Conservation (phyloP, 208 protist species). For the Polymyxa betae region DNA sequence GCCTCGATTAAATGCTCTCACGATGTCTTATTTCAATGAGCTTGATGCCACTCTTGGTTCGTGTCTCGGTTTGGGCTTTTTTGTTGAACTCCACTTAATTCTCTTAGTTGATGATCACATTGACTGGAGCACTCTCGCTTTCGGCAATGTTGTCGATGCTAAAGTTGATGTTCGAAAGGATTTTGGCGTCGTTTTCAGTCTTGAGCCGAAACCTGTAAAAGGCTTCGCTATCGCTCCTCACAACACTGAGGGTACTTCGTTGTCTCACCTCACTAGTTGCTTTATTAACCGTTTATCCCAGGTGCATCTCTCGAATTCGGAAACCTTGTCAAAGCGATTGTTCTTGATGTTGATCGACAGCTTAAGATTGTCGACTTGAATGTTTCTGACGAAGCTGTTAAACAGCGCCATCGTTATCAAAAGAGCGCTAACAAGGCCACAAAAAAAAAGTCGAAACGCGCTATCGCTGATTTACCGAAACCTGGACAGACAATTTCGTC, state of each 20-base stretch:
- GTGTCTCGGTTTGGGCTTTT: neutral
- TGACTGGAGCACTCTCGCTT: neutral
- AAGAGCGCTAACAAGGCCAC: neutral
- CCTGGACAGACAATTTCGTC: slow-evolving; percentile 1
- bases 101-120: too few relatives aligned
- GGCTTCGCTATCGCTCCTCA: slow-evolving; percentile 18
- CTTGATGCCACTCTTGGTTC: neutral
- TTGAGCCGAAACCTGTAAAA: neutral
- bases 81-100: neutral
- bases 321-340: neutral
- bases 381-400: neutral
- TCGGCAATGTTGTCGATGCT: slow-evolving; percentile 33
- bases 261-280: neutral
- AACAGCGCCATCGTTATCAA: too few relatives aligned
- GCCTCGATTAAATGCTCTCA: neutral
- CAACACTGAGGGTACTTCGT: neutral
- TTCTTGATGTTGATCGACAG: slow-evolving; percentile 19
- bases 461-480: neutral
- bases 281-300: neutral
- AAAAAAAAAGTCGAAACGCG: neutral
- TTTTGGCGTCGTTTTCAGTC: neutral
- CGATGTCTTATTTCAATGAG: slow-evolving; percentile 24
- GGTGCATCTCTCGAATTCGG: neutral
- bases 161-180: neutral
- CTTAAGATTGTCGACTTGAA: slow-evolving; percentile 37